Evolutionary conservation across 2,329 filamentous ascomycete genomes (phyloP).

Genomic region (Shiraia sp.): DNA sequence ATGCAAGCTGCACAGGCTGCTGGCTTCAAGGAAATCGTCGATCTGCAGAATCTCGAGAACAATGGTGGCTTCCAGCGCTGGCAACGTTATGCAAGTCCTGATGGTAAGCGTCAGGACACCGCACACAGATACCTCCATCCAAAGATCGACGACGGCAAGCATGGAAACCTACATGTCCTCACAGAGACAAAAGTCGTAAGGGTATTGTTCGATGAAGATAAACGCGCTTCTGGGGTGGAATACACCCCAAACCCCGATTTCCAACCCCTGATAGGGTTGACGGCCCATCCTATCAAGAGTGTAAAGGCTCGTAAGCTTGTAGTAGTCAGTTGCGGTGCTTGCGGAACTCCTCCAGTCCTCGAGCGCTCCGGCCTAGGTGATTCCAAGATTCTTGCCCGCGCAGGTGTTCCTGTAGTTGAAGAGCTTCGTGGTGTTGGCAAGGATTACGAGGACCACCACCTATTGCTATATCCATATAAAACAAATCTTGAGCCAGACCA

Average conservation of each 20-base stretch:
- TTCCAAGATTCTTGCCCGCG: slow-evolving; percentile 52
- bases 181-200: slow-evolving; percentile 60
- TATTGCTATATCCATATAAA: slow-evolving; percentile 59
- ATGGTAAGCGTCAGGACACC: slow-evolving; percentile 62
- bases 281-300: slow-evolving; percentile 34
- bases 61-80: slow-evolving; percentile 50
- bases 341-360: slow-evolving; percentile 60
- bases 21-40: slow-evolving; percentile 57
- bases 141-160: slow-evolving; percentile 52
- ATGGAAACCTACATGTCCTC: slow-evolving; percentile 64
- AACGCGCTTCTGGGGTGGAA: slow-evolving; percentile 63
- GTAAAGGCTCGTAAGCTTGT: slow-evolving; percentile 61
- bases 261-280: slow-evolving; percentile 35
- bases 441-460: slow-evolving; percentile 66
- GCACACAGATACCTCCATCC: slow-evolving; percentile 61
- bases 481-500: slow-evolving; percentile 51
- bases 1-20: slow-evolving; percentile 53
- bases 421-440: slow-evolving; percentile 66
- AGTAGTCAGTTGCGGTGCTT: slow-evolving; percentile 55
- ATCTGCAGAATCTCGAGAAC: slow-evolving; percentile 57
- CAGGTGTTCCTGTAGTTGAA: slow-evolving; percentile 57
- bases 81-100: slow-evolving; percentile 54
- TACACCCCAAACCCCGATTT: slow-evolving; percentile 56
- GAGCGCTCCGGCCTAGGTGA: slow-evolving; percentile 67
- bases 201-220: slow-evolving; percentile 58